Evolutionary conservation across 1,284 basidiomycete genomes (phyloP), one percentile per base, ranked within the genome.

Genomic region (Sporisorium iseilematis-ciliati): DNA sequence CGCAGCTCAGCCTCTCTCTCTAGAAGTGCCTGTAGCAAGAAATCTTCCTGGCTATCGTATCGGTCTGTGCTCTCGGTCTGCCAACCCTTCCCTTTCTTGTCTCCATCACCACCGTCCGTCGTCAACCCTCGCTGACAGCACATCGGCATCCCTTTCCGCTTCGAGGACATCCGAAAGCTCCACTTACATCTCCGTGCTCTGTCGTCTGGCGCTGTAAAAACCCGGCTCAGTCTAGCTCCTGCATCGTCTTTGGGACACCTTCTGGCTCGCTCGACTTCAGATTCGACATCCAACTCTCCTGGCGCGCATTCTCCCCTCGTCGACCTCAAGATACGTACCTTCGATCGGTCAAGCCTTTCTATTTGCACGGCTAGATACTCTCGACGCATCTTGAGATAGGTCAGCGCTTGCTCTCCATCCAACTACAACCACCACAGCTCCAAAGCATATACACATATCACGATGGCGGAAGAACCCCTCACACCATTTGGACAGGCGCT

Each of bases 401-500:
- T 16, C 35, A 38, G 35, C 29, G 8, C 29, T 29, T 29, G 29
- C 16, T 31, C 56, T 49, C 45, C 23, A 41, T 41, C 41, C 26
- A n/a, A 16, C 42, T 18, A 25, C 25, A 21, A 20, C 42, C 40
- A 21, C 10, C 46, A 6, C 54, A 23, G 35, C 55, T 38, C 26
- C 59, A 56, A 33, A 33, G 21, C 59, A 43, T 45, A 56, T 7
- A 56, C 26, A 60, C 20, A 60, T 40, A 52, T 12, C 48, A 58
- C 40, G 29, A 76, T 76, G 74, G 69, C 74, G 31, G 69, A 78
- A 63, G 77, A 86, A 59, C 88, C 91, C 79, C 87, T 97, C 57
- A 96, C 95, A 0, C 93, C 96, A 0, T 92, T 98, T 80, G 95
- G 92, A 8, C 91, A 93, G 80, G 96, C 96, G 5, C 88, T 99